Base-by-base conservation (phyloP, 2,329 filamentous ascomycete genomes). In the Nigrospora sphaerica region DNA sequence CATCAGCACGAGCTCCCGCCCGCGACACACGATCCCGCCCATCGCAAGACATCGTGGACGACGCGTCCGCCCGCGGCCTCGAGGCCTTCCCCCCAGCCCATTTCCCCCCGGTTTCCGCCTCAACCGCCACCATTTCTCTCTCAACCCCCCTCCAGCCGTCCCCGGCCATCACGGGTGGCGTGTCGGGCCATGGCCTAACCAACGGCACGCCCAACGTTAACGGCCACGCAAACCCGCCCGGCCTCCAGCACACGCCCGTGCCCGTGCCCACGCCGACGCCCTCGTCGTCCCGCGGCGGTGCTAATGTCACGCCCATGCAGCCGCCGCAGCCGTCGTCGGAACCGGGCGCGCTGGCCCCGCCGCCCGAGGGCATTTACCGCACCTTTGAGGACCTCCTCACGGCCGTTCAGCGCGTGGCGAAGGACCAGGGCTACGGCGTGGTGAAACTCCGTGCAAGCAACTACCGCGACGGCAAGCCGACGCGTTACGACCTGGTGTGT, bases 371-470 rank as follows among this genome's bases (percentile, higher is more conserved):
- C 52, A 81, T 82, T 59, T 82, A 77, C 51, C 67, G 73, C 40
- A 73, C 70, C 44, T 81, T 81, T 51, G 78, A 81, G 31, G 78
- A 81, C 49, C 68, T 82, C 37, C 69, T 81, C 55, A 67, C 67
- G 4, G 73, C 77, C 17, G 76, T 81, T 10, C 78, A 81, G 60
- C 74, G 75, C 37, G 72, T 77, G 5, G 77, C 78, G 7, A 81
- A 81, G 58, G 78, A 81, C 44, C 77, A 81, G 52, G 78, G 78
- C 41, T 82, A 81, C 52, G 77, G 77, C 35, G 77, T 82, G 13
- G 78, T 82, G 52, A 82, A 82, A 65, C 67, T 82, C 12, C 74
- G 78, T 33, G 77, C 78, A 6, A 81, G 77, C 56, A 82, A 82
- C 62, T 82, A 82, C 54, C 77, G 78, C 39, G 78, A 82, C 45